Evolutionary conservation across 208 protist species (phyloP).

Genomic region (Zelonia costaricensis): DNA sequence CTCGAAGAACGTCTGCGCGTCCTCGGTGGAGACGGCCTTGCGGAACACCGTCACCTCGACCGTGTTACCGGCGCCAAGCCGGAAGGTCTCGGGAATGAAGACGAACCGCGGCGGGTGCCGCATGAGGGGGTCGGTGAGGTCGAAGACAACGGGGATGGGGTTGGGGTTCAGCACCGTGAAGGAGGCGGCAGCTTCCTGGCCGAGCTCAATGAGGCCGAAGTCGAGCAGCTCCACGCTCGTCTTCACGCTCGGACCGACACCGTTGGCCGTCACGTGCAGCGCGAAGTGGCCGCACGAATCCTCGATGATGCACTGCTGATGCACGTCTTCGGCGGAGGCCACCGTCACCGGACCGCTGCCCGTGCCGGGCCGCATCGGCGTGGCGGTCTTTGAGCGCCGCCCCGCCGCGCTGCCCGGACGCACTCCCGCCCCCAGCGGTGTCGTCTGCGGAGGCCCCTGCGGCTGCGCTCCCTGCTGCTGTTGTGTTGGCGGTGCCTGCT

Average conservation of each 20-base stretch:
- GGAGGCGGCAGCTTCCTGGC: constrained; percentile 65
- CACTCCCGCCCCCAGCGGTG: background rate
- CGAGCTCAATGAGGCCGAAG: constrained; percentile 86
- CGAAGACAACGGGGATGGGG: constrained; percentile 72
- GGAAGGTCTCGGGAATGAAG: constrained; percentile 74
- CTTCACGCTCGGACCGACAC: constrained; percentile 76
- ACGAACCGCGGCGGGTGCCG: constrained; percentile 81
- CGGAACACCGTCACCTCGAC: constrained; percentile 90
- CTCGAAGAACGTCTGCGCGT: constrained; percentile 89
- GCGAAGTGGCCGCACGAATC: constrained; percentile 32
- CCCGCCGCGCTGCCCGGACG: background rate
- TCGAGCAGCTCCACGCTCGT: constrained; percentile 79
- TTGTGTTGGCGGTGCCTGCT: too few relatives aligned
- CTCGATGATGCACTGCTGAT: constrained; percentile 57
- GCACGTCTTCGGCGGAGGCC: constrained; percentile 34
- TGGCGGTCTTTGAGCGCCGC: background rate
- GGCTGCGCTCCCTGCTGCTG: too few relatives aligned
- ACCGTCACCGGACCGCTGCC: background rate
- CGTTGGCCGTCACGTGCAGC: constrained; percentile 51
- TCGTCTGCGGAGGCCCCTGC: background rate
- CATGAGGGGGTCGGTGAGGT: constrained; percentile 78
- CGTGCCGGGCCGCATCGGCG: background rate
- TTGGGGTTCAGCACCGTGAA: constrained; percentile 92
- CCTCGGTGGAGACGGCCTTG: constrained; percentile 70
- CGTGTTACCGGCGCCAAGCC: constrained; percentile 72